phyloP scores from a whole-genome alignment of 805 yeast genomes.

The Millerozyma miso region DNA sequence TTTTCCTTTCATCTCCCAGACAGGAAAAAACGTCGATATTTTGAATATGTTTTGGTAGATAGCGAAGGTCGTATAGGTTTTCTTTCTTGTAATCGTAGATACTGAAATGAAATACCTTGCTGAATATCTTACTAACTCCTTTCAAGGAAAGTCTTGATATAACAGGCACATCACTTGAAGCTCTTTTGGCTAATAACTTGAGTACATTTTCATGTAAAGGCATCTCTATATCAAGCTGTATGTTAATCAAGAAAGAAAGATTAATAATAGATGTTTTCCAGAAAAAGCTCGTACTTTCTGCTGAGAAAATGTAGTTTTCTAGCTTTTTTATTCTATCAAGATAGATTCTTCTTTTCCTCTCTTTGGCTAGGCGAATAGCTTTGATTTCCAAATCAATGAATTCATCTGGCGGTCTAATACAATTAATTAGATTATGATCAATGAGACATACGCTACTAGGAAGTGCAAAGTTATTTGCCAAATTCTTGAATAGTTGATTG shows the following conservation, averaged over 20 bases:
- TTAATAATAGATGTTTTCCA: constrained; percentile 57
- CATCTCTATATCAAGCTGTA: constrained; percentile 54
- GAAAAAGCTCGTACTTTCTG: constrained; percentile 32
- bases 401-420: constrained; percentile 60
- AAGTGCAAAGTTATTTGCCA: constrained; percentile 23
- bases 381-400: constrained; percentile 53
- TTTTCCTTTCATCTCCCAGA: constrained; percentile 48
- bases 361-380: constrained; percentile 61
- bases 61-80: constrained; percentile 38
- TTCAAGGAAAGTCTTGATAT: constrained; percentile 56
- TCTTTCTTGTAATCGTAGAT: constrained; percentile 44
- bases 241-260: constrained; percentile 45
- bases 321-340: constrained; percentile 38
- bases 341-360: constrained; percentile 46
- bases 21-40: constrained; percentile 40
- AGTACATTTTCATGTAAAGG: constrained; percentile 38
- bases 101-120: constrained; percentile 43
- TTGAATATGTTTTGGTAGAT: constrained; percentile 30
- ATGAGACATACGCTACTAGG: constrained; percentile 47
- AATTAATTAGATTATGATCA: constrained; percentile 37
- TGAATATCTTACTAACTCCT: constrained; percentile 52
- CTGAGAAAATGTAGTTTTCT: constrained; percentile 30
- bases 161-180: constrained; percentile 64
- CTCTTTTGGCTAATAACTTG: constrained; percentile 40
- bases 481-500: constrained; percentile 42